These are phyloP conservation scores for Claviceps quebecensis DNA, from an alignment of 2,329 filamentous ascomycete genomes.

Conservation along the genomic window DNA sequence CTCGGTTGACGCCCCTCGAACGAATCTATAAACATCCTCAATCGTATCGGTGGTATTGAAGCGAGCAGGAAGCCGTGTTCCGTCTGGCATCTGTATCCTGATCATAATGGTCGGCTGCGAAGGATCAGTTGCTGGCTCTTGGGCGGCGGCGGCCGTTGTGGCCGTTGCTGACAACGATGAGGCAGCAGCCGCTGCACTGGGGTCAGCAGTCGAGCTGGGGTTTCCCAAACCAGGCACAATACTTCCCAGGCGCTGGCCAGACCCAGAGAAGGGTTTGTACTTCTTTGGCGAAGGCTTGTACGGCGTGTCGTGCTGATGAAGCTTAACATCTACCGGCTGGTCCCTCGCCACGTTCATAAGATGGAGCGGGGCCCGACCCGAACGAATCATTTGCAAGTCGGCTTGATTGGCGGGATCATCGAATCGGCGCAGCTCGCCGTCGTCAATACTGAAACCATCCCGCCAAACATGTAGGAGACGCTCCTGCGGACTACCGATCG, in stretches of 20 bases:
- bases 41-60: constrained; percentile 73
- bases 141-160: constrained; percentile 14
- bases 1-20: constrained; percentile 47
- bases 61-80: constrained; percentile 60
- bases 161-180: constrained; percentile 24
- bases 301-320: constrained; percentile 58
- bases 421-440: constrained; percentile 63
- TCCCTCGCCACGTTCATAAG: constrained; percentile 64
- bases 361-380: constrained; percentile 61
- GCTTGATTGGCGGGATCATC: constrained; percentile 63
- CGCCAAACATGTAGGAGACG: constrained; percentile 68
- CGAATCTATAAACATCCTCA: constrained; percentile 63
- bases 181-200: constrained; percentile 14
- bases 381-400: constrained; percentile 62
- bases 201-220: constrained; percentile 12
- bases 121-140: constrained; percentile 37
- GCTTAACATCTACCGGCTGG: constrained; percentile 65
- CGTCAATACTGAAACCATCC: constrained; percentile 75
- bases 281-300: constrained; percentile 60
- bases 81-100: constrained; percentile 66
- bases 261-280: constrained; percentile 61
- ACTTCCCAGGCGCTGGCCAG: constrained; percentile 61
- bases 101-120: constrained; percentile 55
- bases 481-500: constrained; percentile 38
- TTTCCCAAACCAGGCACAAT: constrained; percentile 50